phyloP scores from a whole-genome alignment of 257 asterid genomes.

The Misopates orontium region DNA sequence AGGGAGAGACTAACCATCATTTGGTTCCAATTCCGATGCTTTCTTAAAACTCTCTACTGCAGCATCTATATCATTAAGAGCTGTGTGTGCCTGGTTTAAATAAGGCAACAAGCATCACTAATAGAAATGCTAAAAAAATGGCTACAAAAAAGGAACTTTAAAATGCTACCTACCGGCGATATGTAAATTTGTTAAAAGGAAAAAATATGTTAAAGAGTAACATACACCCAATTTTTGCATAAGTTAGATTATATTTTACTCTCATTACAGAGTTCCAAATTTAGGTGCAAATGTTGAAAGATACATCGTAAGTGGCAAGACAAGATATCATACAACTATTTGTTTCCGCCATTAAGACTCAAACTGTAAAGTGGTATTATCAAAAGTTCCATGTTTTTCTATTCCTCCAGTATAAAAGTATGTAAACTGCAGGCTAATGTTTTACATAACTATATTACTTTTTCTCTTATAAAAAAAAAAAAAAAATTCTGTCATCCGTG shows the following conservation, averaged over 20 bases:
- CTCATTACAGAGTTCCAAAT: constrained; percentile 3
- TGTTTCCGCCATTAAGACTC: no score
- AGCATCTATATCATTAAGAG: constrained; percentile 88
- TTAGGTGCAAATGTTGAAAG: neutral
- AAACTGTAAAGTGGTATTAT: no score
- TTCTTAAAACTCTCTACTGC: constrained; percentile 87
- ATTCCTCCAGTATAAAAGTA: no score
- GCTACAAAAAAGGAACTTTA: constrained; percentile 7
- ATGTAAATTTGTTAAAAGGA: neutral
- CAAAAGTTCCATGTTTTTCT: no score
- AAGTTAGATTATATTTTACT: neutral
- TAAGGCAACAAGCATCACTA: constrained; percentile 27
- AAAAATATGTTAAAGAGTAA: neutral
- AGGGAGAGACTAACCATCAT: constrained; percentile 64
- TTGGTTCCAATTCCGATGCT: constrained; percentile 90
- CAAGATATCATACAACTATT: no score
- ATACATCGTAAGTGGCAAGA: no score
- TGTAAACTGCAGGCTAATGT: no score
- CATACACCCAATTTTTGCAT: neutral
- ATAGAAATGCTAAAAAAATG: constrained; percentile 9
- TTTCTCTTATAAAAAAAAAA: no score
- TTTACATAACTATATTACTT: no score
- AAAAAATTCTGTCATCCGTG: no score
- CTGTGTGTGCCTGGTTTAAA: constrained; percentile 71
- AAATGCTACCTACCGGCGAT: constrained; percentile 4